These are phyloP conservation scores for Xanthoconium separans DNA, from an alignment of 1,284 basidiomycete genomes.

Conservation along the genomic window DNA sequence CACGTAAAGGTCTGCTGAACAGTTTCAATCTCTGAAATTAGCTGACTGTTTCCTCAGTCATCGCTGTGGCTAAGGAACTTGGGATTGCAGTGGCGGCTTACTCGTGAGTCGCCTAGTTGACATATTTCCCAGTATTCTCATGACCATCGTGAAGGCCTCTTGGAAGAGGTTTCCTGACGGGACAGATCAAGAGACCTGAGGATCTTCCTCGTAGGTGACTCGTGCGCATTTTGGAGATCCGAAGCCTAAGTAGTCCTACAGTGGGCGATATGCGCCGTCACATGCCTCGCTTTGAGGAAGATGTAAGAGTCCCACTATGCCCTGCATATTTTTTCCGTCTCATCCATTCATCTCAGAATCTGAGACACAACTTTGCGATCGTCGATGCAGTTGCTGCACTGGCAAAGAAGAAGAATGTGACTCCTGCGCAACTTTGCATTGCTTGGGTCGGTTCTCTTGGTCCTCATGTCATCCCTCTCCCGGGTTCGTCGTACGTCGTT, in stretches of 20 bases:
- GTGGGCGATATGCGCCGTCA: slow-evolving; percentile 27
- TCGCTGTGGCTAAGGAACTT: slow-evolving; percentile 42
- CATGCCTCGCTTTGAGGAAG: slow-evolving; percentile 30
- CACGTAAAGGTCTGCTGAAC: slow-evolving; percentile 33
- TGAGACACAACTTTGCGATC: slow-evolving; percentile 48
- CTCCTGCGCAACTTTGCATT: not conserved
- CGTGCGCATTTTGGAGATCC: too few species aligned
- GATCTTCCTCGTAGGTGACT: slow-evolving; percentile 41
- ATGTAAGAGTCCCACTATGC: slow-evolving; percentile 28
- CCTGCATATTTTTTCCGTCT: not conserved
- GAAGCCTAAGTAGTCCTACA: not conserved
- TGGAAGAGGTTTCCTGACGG: slow-evolving; percentile 27
- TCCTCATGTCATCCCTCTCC: not conserved
- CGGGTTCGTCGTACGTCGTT: not conserved
- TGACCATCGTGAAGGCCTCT: too few species aligned
- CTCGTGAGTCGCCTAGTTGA: slow-evolving; percentile 32
- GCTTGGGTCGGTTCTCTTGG: not conserved
- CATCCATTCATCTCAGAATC: not conserved
- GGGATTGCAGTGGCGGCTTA: slow-evolving; percentile 56
- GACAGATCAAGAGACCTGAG: slow-evolving; percentile 44
- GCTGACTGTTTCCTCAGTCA: slow-evolving; percentile 33
- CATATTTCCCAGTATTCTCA: too few species aligned
- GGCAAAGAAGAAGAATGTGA: slow-evolving; percentile 38
- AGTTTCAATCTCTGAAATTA: not conserved
- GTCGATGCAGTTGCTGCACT: slow-evolving; percentile 46